Evolutionary conservation across 2,329 filamentous ascomycete species (phyloP), one percentile per base, ranked within the genome.

Genomic region (Aspergillus calidoustus): DNA sequence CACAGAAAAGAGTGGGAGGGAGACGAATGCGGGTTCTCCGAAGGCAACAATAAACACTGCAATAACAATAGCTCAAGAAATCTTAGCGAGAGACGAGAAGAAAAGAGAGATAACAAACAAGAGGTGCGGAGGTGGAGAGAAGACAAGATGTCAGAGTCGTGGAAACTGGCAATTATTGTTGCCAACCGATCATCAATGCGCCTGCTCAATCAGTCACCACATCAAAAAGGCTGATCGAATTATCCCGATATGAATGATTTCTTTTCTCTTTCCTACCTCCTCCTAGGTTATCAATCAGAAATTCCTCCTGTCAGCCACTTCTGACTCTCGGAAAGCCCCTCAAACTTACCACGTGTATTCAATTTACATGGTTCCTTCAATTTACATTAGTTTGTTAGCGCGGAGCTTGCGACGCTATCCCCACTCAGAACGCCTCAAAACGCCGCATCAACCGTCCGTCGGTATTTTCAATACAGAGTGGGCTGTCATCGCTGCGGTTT

Each of bases 381-480:
- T 48, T 48, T 25, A 25, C 22, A 48, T 41, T 41, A 48, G 11
- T 9, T 48, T 48, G 23, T 48, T 31, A 50, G 31, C 38, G 46
- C 54, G 7, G 46, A 51, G 54, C 54, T 57, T 57, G 54, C 54
- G 54, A 57, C 54, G 54, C 54, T 11, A 23, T 50, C 54, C 46
- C 54, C 54, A 57, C 54, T 31, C 13, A 47, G 34, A 41, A 15
- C 34, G 34, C 34, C 13, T 41, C 34, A 41, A 41, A 41, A 41
- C 34, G 34, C 34, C 34, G 11, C 34, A 3, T 41, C 11, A 41
- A 48, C 53, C 28, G 11, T 48, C 19, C 4, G 2, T 25, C 28
- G 7, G 53, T 55, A 55, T 55, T 55, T 55, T n/a, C 53, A 55
- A 55, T 55, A 55, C 53, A 9, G 34, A 3, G 31, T 38, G 25